Evolutionary conservation across 192 early-diverging fungal species (phyloP).

Genomic region (Ambispora gerdemannii): DNA sequence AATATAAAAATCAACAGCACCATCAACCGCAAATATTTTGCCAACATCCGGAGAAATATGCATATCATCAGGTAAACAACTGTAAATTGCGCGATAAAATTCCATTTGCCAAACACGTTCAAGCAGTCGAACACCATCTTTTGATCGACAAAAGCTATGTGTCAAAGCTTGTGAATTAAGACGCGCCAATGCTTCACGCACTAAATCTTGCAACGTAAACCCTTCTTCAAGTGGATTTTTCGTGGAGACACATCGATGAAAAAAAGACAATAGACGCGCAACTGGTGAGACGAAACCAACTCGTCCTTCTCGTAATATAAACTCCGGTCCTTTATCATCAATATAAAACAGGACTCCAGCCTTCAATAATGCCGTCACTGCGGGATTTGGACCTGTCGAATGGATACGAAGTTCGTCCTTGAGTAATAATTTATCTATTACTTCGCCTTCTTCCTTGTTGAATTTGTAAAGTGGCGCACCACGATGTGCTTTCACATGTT

Average conservation of each 20-base stretch:
- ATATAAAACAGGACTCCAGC: conserved; percentile 17
- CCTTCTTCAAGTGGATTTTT: conserved; percentile 21
- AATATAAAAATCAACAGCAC: conserved; percentile 26
- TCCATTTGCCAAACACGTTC: conserved; percentile 32
- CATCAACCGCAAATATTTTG: conserved; percentile 21
- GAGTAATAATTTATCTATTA: conserved; percentile 17
- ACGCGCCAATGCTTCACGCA: conserved; percentile 16
- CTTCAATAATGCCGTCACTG: conserved; percentile 11
- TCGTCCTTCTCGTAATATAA: conserved; percentile 1
- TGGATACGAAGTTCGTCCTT: conserved; percentile 4
- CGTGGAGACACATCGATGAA: conserved; percentile 14
- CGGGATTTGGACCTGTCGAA: conserved; percentile 4
- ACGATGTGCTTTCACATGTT: conserved; percentile 27
- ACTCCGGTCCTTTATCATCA: conserved; percentile 25
- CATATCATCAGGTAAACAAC: conserved; percentile 24
- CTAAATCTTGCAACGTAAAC: conserved; percentile 19
- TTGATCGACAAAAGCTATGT: conserved; percentile 23
- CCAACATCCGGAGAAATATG: conserved; percentile 31
- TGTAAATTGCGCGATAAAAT: conserved; percentile 24
- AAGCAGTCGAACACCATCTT: conserved; percentile 22
- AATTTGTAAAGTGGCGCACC: conserved; percentile 24
- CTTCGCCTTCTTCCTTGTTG: conserved; percentile 5
- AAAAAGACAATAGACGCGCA: conserved; percentile 9
- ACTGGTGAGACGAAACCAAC: conserved; percentile 25
- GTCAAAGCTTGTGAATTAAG: conserved; percentile 22